Evolutionary conservation across 129 eudicot genomes (phyloP).

Genomic region (Tagetes patula): DNA sequence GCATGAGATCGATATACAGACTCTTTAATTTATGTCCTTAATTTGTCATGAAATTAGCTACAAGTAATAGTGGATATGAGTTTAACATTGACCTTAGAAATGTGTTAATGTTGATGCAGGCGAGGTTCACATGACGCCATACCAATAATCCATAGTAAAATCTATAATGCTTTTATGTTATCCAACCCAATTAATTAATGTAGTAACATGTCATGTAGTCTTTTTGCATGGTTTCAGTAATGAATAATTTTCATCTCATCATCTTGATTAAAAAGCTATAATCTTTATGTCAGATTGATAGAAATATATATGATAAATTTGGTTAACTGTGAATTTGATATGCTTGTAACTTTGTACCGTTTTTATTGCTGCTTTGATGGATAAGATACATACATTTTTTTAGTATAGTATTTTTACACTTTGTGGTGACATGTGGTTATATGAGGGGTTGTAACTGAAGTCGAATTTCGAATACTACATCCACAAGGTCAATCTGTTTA

Average conservation of each 20-base stretch:
- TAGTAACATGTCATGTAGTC: neutral
- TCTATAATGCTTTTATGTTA: neutral
- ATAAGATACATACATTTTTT: neutral
- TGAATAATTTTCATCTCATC: neutral
- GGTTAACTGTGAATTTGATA: neutral
- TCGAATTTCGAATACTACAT: neutral
- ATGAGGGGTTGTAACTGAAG: neutral
- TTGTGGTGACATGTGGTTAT: slow-evolving; percentile 14
- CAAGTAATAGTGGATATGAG: slow-evolving; percentile 10
- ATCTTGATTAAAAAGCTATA: neutral
- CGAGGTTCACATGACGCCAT: slow-evolving; percentile 4
- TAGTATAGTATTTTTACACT: slow-evolving; percentile 13
- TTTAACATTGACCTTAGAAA: neutral
- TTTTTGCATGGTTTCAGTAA: neutral
- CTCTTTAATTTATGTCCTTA: neutral
- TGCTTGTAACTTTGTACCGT: neutral
- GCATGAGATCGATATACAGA: slow-evolving; percentile 7
- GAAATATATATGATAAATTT: neutral
- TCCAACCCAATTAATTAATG: neutral
- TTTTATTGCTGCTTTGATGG: neutral
- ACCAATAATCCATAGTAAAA: neutral
- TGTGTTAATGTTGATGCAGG: neutral
- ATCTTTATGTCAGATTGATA: neutral
- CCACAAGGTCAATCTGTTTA: slow-evolving; percentile 8
- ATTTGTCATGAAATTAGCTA: slow-evolving; percentile 6